Conservation (phyloP, 2,329 filamentous ascomycete genomes). For the Claviceps arundinis region DNA sequence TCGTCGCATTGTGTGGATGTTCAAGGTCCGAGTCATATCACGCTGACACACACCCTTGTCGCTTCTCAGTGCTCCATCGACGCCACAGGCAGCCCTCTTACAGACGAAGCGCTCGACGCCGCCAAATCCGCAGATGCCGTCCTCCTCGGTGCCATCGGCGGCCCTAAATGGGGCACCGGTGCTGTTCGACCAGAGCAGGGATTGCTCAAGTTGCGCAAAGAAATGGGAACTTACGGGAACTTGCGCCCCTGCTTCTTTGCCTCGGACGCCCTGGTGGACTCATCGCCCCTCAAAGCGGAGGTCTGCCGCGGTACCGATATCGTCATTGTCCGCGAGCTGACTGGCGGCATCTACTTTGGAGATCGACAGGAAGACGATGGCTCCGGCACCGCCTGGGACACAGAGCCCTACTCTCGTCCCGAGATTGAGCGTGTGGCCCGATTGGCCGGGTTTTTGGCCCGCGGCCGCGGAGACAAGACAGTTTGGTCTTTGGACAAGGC, state of each 20-base stretch:
- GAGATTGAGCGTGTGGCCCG: conserved; percentile 85
- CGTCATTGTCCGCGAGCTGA: conserved; percentile 83
- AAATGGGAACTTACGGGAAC: conserved; percentile 90
- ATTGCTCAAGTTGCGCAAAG: conserved; percentile 79
- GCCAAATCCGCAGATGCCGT: conserved; percentile 81
- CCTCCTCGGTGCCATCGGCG: conserved; percentile 84
- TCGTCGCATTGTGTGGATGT: not conserved
- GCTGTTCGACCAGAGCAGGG: conserved; percentile 84
- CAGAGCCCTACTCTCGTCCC: conserved; percentile 67
- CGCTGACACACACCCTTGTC: not conserved
- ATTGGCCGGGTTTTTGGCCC: conserved; percentile 66
- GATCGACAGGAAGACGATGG: conserved; percentile 48
- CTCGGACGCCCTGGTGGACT: conserved; percentile 69
- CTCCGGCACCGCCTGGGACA: conserved; percentile 59
- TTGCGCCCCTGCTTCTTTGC: conserved; percentile 93
- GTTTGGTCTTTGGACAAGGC: conserved; percentile 87
- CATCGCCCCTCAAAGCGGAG: conserved; percentile 74
- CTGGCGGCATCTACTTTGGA: conserved; percentile 90
- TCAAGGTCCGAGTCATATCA: not conserved
- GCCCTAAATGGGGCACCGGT: conserved; percentile 91
- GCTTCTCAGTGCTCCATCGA: conserved; percentile 69
- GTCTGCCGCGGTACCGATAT: conserved; percentile 83
- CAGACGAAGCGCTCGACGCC: conserved; percentile 67
- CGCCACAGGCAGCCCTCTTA: conserved; percentile 62
- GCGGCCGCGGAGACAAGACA: conserved; percentile 52